phyloP scores from a whole-genome alignment of 768 basidiomycete genomes.

The Rhizopogon salebrosus region DNA sequence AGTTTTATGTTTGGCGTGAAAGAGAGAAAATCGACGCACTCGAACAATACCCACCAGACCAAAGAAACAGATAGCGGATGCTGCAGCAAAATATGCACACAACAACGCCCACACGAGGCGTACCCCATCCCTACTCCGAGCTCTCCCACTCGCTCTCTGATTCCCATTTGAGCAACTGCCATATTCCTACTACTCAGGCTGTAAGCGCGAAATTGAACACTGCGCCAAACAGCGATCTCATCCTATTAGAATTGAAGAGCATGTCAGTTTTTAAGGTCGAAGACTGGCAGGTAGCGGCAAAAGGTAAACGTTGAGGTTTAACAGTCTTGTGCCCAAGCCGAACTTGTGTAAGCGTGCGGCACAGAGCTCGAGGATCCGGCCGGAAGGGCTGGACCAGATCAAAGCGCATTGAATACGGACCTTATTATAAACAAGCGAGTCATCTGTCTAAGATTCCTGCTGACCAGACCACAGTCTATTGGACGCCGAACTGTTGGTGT shows the following conservation, averaged over 20 bases:
- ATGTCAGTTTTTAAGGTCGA: conserved; percentile 1
- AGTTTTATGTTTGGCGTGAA: neutral
- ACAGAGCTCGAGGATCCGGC: too few species aligned
- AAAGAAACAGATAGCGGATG: conserved; percentile 56
- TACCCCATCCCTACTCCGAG: conserved; percentile 34
- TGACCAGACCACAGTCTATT: neutral
- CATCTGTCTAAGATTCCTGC: neutral
- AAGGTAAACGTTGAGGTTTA: neutral
- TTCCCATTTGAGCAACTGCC: conserved; percentile 42
- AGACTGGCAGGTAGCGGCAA: conserved; percentile 1
- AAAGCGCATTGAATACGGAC: conserved; percentile 4
- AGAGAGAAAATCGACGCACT: conserved; percentile 33
- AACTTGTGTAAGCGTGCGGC: conserved; percentile 5
- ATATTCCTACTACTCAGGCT: conserved; percentile 35
- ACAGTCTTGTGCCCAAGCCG: neutral
- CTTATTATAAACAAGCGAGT: conserved; percentile 9
- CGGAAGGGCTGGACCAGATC: conserved; percentile 1
- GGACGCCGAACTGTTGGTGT: neutral
- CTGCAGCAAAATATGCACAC: conserved; percentile 60
- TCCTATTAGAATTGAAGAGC: conserved; percentile 20
- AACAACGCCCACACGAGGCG: conserved; percentile 56
- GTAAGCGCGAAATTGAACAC: conserved; percentile 37
- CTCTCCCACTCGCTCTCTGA: conserved; percentile 46
- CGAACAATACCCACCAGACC: conserved; percentile 68
- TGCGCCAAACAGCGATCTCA: conserved; percentile 33